Evolutionary conservation across 2,329 filamentous ascomycete species (phyloP), one percentile per base, ranked within the genome.

Genomic region (Aspergillus neotritici): DNA sequence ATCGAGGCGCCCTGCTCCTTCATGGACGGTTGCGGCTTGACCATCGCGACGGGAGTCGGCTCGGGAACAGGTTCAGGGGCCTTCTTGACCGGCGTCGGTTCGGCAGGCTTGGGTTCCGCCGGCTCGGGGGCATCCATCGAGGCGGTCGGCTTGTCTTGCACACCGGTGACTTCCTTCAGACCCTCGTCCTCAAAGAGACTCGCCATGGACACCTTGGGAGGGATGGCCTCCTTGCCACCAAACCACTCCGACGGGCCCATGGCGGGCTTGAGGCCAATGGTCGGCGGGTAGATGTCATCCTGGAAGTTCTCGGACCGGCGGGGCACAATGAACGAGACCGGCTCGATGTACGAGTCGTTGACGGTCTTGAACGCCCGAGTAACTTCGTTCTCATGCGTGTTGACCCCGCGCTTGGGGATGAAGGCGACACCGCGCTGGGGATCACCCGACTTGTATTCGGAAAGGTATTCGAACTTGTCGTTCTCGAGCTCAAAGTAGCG

Each of bases 401-500:
- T 95, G 58, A 98, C 86, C 51, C 91, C 93, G 51, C 93, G 87
- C 70, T 94, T 91, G 41, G 93, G 93, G 63, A 97, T 70, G 68
- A 98, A 97, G 29, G 88, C 93, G 57, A 98, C 78, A 57, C 93
- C 93, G 63, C 93, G 82, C 72, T 98, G 93, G 28, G 93, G 91
- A 53, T 98, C 93, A 31, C 77, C 74, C n/a, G 93, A 97, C 71
- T 96, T 95, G 78, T 97, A 93, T 67, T 97, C 91, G 51, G 89
- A 94, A 42, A 98, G 74, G 69, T 87, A 95, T 70, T 98, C 91
- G 64, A 98, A 96, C 70, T 96, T 96, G 76, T 97, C 91, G 70
- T 97, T 94, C 64, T 94, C 87, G 62, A 94, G 94, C 70, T 98
- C 93, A 67, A 87, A 98, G 77, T 98, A 98, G 52, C 93, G 90